Evolutionary conservation across 1,284 basidiomycete genomes (phyloP), one percentile per base, ranked within the genome.

Genomic region (Leccinum variabile): DNA sequence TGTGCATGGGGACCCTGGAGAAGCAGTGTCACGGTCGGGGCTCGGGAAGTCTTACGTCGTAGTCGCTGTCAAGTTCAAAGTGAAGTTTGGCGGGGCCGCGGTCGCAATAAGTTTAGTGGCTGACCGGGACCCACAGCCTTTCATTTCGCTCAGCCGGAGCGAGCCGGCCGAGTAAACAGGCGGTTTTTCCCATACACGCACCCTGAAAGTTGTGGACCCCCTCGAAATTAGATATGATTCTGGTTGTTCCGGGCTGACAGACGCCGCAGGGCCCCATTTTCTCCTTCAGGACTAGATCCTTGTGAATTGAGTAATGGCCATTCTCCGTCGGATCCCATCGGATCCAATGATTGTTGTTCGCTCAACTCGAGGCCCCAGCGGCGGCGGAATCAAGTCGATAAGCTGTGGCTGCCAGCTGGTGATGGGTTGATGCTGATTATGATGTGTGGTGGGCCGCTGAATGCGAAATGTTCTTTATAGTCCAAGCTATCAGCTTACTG

Each of bases 31-130:
- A 50, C 52, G 28, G 28, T 32, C 28, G 52, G 50, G 46, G 22
- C 46, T 50, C 46, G 46, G 46, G 22, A 50, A 50, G 22, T n/a
- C 39, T 41, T 28, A 28, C 28, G 5, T 6, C 25, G 3, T 39
- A 22, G 52, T 28, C 50, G 13, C 25, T 52, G 50, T 30, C 50
- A 30, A 30, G 14, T 30, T 14, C 28, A 53, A 16, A 53, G 28
- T 53, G 52, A 53, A 50, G 46, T 32, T 22, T 33, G 49, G n/a
- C 49, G 41, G 11, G 44, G 49, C 33, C 28, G 53, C 69, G 69
- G 71, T 50, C 22, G 69, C 54, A 69, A 59, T 71, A 68, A 37
- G 22, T 33, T 44, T 50, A 50, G 46, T 56, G 46, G 11, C 46
- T 49, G n/a, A 44, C 41, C 16, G 5, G 44, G 10, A 25, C 49